Conservation (phyloP, 108 stramenopile genomes). For the Parietichytrium sp. region DNA sequence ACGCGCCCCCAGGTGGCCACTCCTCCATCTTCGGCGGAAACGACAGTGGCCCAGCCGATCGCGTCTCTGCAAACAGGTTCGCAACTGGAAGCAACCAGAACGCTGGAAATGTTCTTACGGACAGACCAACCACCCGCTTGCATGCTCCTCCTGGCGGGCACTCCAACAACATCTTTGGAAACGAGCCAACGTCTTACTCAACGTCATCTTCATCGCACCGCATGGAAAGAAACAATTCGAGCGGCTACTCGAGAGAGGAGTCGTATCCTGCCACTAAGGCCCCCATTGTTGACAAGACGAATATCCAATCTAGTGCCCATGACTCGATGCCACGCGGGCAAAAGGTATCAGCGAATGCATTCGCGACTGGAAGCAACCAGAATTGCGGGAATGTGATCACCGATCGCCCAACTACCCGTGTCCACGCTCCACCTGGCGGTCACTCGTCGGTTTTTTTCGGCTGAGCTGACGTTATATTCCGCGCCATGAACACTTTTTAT, state of each 20-base stretch:
- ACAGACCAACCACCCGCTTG: neutral
- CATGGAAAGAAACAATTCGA: too few species aligned
- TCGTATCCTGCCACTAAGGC: neutral
- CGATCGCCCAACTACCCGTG: constrained; percentile 50
- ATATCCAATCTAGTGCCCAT: neutral
- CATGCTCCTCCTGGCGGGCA: constrained; percentile 5
- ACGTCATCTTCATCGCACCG: too few species aligned
- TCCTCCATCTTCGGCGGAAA: constrained; percentile 42
- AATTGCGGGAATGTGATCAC: constrained; percentile 62
- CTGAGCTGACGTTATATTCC: neutral
- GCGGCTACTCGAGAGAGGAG: too few species aligned
- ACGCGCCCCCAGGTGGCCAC: constrained; percentile 54
- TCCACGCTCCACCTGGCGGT: constrained; percentile 59
- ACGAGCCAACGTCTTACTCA: too few species aligned
- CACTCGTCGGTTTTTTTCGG: constrained; percentile 51
- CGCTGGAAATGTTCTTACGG: neutral
- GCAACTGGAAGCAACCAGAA: neutral
- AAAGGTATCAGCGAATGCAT: constrained; percentile 51
- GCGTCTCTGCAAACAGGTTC: too few species aligned
- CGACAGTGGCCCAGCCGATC: constrained; percentile 42
- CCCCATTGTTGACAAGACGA: constrained; percentile 39
- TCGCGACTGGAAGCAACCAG: constrained; percentile 52
- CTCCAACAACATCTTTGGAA: constrained; percentile 33
- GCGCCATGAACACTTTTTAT: too few species aligned
- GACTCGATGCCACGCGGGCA: neutral